Percentiles rank a stretch among this genome's conserved stretches.
Evolutionary conservation across 768 basidiomycete genomes (phyloP).

Genomic region (Boletus pseudopeckii): DNA sequence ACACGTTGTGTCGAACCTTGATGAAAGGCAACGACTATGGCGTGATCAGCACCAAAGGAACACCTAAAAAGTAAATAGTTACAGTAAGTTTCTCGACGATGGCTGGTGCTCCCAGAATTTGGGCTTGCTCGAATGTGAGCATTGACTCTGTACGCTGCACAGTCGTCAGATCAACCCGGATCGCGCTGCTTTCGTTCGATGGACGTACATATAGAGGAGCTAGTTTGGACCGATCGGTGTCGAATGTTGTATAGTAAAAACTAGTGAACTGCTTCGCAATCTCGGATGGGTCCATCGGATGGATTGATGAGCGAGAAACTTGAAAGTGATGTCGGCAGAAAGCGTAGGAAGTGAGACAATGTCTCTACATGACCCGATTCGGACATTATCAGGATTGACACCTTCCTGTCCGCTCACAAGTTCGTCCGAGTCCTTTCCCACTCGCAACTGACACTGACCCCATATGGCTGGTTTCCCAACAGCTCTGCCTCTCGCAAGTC

Average conservation of each 20-base stretch:
- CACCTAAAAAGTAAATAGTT: constrained; percentile 7
- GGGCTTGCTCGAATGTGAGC: constrained; percentile 75
- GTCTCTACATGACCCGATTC: constrained; percentile 13
- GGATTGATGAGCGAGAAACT: constrained; percentile 18
- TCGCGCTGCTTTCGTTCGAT: constrained; percentile 8
- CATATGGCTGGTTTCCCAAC: constrained; percentile 21
- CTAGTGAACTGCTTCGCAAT: constrained; percentile 78
- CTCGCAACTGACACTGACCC: not conserved
- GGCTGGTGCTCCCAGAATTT: constrained; percentile 46
- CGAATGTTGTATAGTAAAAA: constrained; percentile 84
- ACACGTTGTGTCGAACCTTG: constrained; percentile 75
- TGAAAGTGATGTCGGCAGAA: constrained; percentile 6
- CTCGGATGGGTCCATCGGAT: constrained; percentile 67
- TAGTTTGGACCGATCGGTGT: constrained; percentile 55
- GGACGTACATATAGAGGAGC: constrained; percentile 72
- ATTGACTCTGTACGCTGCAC: constrained; percentile 74
- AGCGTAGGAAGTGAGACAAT: not conserved
- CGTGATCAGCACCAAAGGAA: not conserved
- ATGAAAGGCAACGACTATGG: constrained; percentile 72
- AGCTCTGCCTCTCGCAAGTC: constrained; percentile 18
- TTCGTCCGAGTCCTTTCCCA: constrained; percentile 4
- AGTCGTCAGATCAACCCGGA: constrained; percentile 26
- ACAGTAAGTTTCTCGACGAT: constrained; percentile 80
- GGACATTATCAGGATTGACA: constrained; percentile 6
- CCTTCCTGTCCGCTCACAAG: not conserved